phyloP scores from a whole-genome alignment of 2,329 filamentous ascomycete species.

The Didymella sp. region DNA sequence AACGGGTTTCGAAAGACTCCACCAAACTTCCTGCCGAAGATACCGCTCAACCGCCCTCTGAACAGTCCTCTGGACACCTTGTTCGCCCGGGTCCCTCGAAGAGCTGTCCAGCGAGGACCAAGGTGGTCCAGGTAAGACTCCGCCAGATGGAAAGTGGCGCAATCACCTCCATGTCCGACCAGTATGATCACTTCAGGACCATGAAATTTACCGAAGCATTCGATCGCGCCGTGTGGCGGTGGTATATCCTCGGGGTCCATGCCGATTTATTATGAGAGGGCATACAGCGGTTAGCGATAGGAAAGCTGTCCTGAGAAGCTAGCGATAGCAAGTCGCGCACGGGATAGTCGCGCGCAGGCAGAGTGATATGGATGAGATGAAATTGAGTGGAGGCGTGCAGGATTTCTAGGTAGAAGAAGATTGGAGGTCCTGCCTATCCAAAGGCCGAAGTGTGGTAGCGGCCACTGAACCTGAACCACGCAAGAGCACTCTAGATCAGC shows the following conservation, averaged over 20 bases:
- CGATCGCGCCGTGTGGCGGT: neutral
- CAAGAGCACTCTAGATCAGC: neutral
- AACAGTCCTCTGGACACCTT: neutral
- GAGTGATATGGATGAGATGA: neutral
- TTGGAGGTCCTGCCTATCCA: neutral
- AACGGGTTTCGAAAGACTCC: neutral
- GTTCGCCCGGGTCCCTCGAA: neutral
- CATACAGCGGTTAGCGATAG: slow-evolving; percentile 9
- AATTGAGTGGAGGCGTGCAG: too few species aligned
- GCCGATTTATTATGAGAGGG: neutral
- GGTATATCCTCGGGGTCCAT: neutral
- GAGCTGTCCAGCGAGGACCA: slow-evolving; percentile 9
- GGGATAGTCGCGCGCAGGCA: neutral
- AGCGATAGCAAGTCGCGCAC: neutral
- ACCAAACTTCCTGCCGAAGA: neutral
- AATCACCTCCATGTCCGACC: slow-evolving; percentile 12
- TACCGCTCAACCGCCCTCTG: neutral
- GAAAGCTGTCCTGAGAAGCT: neutral
- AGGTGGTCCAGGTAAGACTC: slow-evolving; percentile 18
- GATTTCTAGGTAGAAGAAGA: neutral
- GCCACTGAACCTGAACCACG: neutral
- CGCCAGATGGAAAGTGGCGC: slow-evolving; percentile 15
- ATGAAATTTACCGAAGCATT: neutral
- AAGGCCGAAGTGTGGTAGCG: neutral
- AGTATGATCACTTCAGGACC: slow-evolving; percentile 8